These are phyloP conservation scores for Eimeria acervulina DNA, from an alignment of 169 alveolate species.

Conservation along the genomic window DNA sequence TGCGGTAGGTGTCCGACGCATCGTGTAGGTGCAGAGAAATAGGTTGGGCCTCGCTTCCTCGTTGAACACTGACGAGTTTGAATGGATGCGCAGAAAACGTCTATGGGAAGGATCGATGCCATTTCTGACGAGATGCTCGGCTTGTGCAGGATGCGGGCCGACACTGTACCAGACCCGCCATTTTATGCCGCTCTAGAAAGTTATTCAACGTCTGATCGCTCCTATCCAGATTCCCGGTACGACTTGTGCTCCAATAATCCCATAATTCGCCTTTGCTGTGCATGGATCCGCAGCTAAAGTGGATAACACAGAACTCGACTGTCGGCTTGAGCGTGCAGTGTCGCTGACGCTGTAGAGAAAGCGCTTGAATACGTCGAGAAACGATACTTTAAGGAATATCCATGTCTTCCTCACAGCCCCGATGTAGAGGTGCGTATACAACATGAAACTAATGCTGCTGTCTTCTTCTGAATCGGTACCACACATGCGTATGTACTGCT, in stretches of 20 bases:
- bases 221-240: slow-evolving; percentile 20
- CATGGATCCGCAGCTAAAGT: not conserved
- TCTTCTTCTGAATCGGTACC: not conserved
- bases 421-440: slow-evolving; percentile 35
- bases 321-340: slow-evolving; percentile 3
- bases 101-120: no score
- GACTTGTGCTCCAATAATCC: not conserved
- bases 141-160: slow-evolving; percentile 33
- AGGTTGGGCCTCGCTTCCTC: not conserved
- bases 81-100: not conserved
- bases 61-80: not conserved
- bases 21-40: not conserved
- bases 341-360: slow-evolving; percentile 36
- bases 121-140: not conserved
- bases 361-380: slow-evolving; percentile 41
- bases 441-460: not conserved
- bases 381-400: slow-evolving; percentile 64
- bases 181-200: not conserved
- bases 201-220: slow-evolving; percentile 12
- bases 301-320: not conserved
- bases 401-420: slow-evolving; percentile 40
- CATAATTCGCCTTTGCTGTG: not conserved
- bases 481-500: not conserved
- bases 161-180: slow-evolving; percentile 3
- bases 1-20: slow-evolving; percentile 49